phyloP scores from a whole-genome alignment of 2,329 filamentous ascomycete genomes.

The Monosporascus sp. region DNA sequence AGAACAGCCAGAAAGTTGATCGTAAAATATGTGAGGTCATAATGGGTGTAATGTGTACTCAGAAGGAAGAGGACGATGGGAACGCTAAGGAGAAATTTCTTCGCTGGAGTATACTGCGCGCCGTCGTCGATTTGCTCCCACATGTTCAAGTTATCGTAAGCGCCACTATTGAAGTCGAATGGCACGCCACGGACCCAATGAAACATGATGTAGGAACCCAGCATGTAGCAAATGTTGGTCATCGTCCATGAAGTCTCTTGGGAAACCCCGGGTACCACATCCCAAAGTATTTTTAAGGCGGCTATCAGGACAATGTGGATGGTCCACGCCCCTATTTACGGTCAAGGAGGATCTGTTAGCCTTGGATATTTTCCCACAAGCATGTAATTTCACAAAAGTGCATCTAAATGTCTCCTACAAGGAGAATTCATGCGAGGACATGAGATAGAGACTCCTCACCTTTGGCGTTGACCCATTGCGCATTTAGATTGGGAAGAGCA shows the following conservation, averaged over 20 bases:
- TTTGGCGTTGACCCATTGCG: constrained; percentile 99
- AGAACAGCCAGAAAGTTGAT: constrained; percentile 94
- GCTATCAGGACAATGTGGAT: constrained; percentile 94
- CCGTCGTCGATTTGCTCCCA: constrained; percentile 99
- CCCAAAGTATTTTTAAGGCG: constrained; percentile 90
- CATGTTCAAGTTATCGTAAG: constrained; percentile 99
- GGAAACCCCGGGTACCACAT: constrained; percentile 91
- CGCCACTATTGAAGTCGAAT: constrained; percentile 97
- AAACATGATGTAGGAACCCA: constrained; percentile 98
- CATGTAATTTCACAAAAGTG: constrained; percentile 1
- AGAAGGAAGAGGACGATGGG: constrained; percentile 91
- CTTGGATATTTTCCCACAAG: background rate
- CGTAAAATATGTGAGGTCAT: constrained; percentile 92
- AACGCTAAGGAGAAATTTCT: constrained; percentile 94
- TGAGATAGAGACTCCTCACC: constrained; percentile 51
- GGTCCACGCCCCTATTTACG: constrained; percentile 77
- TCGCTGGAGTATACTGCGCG: constrained; percentile 95
- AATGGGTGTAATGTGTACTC: constrained; percentile 98
- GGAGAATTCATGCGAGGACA: no score
- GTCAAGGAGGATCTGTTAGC: background rate
- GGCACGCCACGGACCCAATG: constrained; percentile 97
- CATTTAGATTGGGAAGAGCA: constrained; percentile 89
- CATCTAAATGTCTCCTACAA: constrained; percentile 8
- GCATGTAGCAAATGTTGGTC: constrained; percentile 99
- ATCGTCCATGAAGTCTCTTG: constrained; percentile 99